Percentiles rank a stretch among this genome's conserved stretches.
Evolutionary conservation across 768 basidiomycete genomes (phyloP).

Genomic region (Phaeotremella skinneri): DNA sequence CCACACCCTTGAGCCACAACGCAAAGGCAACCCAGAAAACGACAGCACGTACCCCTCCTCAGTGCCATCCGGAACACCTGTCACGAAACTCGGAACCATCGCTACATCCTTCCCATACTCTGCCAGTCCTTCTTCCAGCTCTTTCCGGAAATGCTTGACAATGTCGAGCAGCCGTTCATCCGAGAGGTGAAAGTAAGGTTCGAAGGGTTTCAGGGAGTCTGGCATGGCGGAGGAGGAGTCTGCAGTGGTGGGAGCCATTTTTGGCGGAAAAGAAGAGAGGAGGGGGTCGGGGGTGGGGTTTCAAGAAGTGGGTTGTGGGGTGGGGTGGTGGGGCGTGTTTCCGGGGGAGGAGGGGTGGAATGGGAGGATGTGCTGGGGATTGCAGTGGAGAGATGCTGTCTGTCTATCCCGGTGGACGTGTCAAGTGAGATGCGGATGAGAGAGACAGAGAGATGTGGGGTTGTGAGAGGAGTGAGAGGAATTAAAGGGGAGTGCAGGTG

Average conservation of each 20-base stretch:
- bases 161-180: conserved; percentile 65
- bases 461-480: too few relatives aligned
- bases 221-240: conserved; percentile 28
- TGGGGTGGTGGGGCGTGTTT: too few relatives aligned
- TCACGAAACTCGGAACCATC: conserved; percentile 97
- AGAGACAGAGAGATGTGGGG: too few relatives aligned
- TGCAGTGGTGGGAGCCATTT: not conserved
- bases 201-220: conserved; percentile 61
- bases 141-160: conserved; percentile 73
- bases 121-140: conserved; percentile 70
- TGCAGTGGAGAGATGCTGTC: too few relatives aligned
- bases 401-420: too few relatives aligned
- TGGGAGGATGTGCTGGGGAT: too few relatives aligned
- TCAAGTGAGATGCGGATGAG: too few relatives aligned
- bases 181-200: conserved; percentile 68
- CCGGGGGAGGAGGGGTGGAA: too few relatives aligned
- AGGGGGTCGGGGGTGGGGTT: too few relatives aligned
- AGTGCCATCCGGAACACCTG: conserved; percentile 88
- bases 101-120: conserved; percentile 79
- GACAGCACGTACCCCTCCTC: conserved; percentile 73
- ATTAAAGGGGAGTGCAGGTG: too few relatives aligned
- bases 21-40: conserved; percentile 6
- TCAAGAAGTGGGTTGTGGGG: too few relatives aligned
- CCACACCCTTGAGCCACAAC: not conserved
- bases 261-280: not conserved